Base-by-base conservation (phyloP, 2,329 filamentous ascomycete genomes). In the Cercospora sp. region DNA sequence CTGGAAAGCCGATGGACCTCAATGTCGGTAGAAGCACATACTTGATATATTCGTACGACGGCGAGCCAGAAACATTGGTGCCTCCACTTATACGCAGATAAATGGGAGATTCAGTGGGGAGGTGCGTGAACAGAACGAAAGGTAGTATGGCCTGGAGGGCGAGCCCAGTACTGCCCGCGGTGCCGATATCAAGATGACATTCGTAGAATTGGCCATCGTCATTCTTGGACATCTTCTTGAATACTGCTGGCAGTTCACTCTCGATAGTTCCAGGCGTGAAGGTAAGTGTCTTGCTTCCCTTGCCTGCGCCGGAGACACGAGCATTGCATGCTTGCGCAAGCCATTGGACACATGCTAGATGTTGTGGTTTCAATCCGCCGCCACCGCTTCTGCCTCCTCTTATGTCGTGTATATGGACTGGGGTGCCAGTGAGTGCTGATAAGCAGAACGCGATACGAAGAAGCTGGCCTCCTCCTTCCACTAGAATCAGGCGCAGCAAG, bases 401-500 rank as follows among this genome's bases (percentile, higher is more conserved):
- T 65, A 89, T 86, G 67, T 84, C 76, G 51, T 79, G 80, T 70
- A 89, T 84, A 26, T 78, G 79, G 61, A 89, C 77, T 1, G 86
- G 81, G 1, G 77, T 82, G 24, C 76, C 75, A 5, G 84, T 86
- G 16, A 89, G 79, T 5, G 85, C 83, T 1, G 87, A 85, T 2
- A 89, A 77, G 13, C 83, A 82, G 8, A 88, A 72, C 2, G 86
- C 85, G 62, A 86, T 82, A 24, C 87, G 86, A 53, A 89, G 80
- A 2, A 89, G 80, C 75, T 89, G 87, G 13, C 87, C 87, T 28
- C 87, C 87, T 45, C 87, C 87, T 82, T 89, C 87, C n/a, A 68
- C 53, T 58, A 51, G 10, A 24, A 24, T 4, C 45, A 51, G 21
- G 45, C 16, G 45, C 45, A 26, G 9, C 9, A 51, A 51, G 45